Conservation (phyloP, 306 rosid species). For the Parietaria judaica region DNA sequence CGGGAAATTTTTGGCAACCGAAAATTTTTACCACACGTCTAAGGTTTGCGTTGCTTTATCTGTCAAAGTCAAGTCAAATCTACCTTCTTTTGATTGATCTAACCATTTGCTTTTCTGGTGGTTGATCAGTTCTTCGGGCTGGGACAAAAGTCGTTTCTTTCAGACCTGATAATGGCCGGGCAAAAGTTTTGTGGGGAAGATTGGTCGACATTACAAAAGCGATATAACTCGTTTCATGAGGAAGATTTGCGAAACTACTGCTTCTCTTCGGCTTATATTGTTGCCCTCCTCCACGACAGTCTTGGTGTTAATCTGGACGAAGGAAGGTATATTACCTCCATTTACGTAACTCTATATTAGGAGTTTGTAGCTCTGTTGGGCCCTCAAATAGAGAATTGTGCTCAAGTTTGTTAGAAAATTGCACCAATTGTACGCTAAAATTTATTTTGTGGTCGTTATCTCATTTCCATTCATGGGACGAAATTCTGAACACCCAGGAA, state of each 20-base stretch:
- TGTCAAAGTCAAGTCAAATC: background rate
- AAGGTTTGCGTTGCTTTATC: conserved; percentile 45
- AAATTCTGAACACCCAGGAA: no score
- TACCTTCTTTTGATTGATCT: background rate
- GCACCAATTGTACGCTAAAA: no score
- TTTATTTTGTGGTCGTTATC: no score
- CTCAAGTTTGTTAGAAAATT: no score
- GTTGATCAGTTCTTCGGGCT: conserved; percentile 64
- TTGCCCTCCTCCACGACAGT: conserved; percentile 91
- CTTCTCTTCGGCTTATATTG: conserved; percentile 93
- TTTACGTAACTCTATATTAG: conserved; percentile 1
- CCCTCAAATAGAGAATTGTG: no score
- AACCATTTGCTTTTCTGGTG: conserved; percentile 4
- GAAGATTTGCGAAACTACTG: conserved; percentile 81
- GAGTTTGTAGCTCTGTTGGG: background rate
- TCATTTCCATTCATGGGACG: no score
- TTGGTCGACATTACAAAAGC: conserved; percentile 58
- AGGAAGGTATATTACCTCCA: conserved; percentile 45
- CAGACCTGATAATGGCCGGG: conserved; percentile 74
- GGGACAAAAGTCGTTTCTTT: conserved; percentile 54
- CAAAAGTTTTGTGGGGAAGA: conserved; percentile 75
- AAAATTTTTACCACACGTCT: conserved; percentile 89
- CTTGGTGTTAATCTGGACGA: conserved; percentile 78
- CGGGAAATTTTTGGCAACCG: conserved; percentile 93
- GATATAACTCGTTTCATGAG: conserved; percentile 38